These are phyloP conservation scores for Dorcoceras hygrometricum DNA, from an alignment of 257 asterid species.

Conservation along the genomic window DNA sequence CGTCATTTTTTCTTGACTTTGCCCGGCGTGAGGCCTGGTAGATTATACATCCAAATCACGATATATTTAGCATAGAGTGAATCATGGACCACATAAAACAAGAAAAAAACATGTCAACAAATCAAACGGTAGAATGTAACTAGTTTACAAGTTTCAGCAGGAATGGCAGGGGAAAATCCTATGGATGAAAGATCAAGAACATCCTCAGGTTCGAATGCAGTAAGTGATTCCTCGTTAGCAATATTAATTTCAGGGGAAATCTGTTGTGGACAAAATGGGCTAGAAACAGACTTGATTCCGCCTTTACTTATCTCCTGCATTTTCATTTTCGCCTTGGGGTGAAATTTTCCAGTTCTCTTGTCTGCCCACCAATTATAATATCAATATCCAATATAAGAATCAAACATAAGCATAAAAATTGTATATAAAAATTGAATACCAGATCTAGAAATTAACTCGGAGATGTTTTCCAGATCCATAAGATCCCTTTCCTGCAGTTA, in stretches of 20 bases:
- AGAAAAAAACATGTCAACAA: not conserved
- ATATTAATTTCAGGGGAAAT: slow-evolving; percentile 34
- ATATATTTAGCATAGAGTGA: slow-evolving; percentile 12
- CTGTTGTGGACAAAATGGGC: slow-evolving; percentile 27
- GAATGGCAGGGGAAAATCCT: slow-evolving; percentile 37
- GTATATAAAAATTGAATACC: slow-evolving; percentile 37
- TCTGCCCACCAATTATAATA: slow-evolving; percentile 33
- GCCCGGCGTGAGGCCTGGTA: no score
- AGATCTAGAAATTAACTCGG: slow-evolving; percentile 38
- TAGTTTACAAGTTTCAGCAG: slow-evolving; percentile 51
- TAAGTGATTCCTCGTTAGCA: slow-evolving; percentile 33
- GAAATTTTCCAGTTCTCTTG: slow-evolving; percentile 39
- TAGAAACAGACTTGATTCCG: slow-evolving; percentile 25
- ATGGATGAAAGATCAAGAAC: slow-evolving; percentile 48
- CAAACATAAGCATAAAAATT: slow-evolving; percentile 11
- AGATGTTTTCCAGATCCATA: slow-evolving; percentile 36
- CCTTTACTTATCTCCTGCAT: slow-evolving; percentile 27
- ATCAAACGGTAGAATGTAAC: slow-evolving; percentile 15
- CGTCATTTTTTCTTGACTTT: no score
- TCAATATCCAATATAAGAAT: slow-evolving; percentile 18
- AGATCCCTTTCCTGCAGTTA: slow-evolving; percentile 47
- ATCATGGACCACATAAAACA: slow-evolving; percentile 18
- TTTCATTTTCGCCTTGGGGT: slow-evolving; percentile 49
- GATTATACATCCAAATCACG: no score
- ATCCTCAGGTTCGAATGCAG: slow-evolving; percentile 41